A percentile compares a stretch with the other conserved stretches of the same genome.
These are phyloP conservation scores for Sporothrix luriei DNA, from an alignment of 2,329 filamentous ascomycete genomes.

Conservation along the genomic window DNA sequence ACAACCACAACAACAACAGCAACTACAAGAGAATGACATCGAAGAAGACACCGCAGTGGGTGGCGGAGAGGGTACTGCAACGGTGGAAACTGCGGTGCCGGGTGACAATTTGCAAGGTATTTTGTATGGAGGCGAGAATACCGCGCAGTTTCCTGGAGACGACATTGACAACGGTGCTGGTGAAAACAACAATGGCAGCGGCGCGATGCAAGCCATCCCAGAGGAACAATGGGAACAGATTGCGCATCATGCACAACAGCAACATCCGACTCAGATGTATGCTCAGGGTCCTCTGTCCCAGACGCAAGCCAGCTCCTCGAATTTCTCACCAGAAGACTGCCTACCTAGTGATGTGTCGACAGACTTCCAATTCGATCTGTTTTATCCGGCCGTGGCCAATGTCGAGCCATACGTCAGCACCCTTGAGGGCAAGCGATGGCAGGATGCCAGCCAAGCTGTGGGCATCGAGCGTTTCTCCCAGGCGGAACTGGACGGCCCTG, in stretches of 20 bases:
- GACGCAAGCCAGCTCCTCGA: background rate
- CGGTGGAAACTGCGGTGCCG: background rate
- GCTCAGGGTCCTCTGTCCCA: background rate
- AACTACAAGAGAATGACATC: background rate
- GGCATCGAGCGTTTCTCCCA: conserved; percentile 41
- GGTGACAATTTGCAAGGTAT: background rate
- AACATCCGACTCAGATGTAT: background rate
- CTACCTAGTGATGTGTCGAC: conserved; percentile 2
- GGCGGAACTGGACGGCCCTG: conserved; percentile 30
- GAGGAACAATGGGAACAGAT: conserved; percentile 7
- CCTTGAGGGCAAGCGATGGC: conserved; percentile 40
- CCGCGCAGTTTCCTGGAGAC: background rate
- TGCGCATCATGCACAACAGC: conserved; percentile 1
- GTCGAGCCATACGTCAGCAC: conserved; percentile 36
- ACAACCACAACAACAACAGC: background rate
- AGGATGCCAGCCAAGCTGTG: conserved; percentile 36
- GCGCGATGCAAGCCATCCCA: conserved; percentile 1
- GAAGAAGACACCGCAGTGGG: background rate
- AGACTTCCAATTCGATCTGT: background rate
- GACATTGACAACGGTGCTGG: background rate
- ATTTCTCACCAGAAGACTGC: background rate
- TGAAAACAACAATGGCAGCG: background rate
- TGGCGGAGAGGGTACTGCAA: background rate
- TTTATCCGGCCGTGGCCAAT: conserved; percentile 31
- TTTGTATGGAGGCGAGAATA: background rate